Evolutionary conservation across 1,284 basidiomycete species (phyloP).

Genomic region (Paramarasmius palmivorus): DNA sequence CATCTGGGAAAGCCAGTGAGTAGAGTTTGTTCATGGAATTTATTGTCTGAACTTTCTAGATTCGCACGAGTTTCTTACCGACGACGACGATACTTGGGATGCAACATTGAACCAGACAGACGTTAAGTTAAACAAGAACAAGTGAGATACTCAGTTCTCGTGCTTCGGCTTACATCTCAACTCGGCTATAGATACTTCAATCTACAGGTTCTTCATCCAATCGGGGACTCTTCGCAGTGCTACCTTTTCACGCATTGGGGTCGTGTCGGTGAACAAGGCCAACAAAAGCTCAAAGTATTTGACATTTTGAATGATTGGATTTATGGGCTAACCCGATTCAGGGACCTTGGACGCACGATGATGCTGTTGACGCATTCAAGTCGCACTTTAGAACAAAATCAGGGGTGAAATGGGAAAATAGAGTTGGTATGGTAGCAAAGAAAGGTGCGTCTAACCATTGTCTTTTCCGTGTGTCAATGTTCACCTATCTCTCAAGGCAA

Average conservation of each 20-base stretch:
- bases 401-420: constrained; percentile 48
- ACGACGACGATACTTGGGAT: constrained; percentile 55
- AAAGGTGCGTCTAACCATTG: constrained; percentile 36
- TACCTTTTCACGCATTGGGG: constrained; percentile 61
- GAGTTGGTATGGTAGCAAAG: constrained; percentile 56
- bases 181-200: constrained; percentile 53
- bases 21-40: constrained; percentile 15
- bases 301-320: too few relatives aligned
- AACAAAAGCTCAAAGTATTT: constrained; percentile 56
- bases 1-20: constrained; percentile 49
- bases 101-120: constrained; percentile 72
- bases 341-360: constrained; percentile 32
- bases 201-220: constrained; percentile 59
- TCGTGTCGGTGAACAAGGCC: constrained; percentile 58
- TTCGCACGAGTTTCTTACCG: constrained; percentile 56
- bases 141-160: constrained; percentile 34
- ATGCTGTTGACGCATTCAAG: constrained; percentile 55
- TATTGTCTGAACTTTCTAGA: constrained; percentile 28
- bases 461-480: not conserved
- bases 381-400: constrained; percentile 63
- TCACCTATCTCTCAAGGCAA: constrained; percentile 40
- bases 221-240: constrained; percentile 38
- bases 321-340: constrained; percentile 13
- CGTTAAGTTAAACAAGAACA: constrained; percentile 61
- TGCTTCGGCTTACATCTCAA: constrained; percentile 4